Base-by-base conservation (phyloP, 2,329 filamentous ascomycete species). In the Colletotrichum trifolii region DNA sequence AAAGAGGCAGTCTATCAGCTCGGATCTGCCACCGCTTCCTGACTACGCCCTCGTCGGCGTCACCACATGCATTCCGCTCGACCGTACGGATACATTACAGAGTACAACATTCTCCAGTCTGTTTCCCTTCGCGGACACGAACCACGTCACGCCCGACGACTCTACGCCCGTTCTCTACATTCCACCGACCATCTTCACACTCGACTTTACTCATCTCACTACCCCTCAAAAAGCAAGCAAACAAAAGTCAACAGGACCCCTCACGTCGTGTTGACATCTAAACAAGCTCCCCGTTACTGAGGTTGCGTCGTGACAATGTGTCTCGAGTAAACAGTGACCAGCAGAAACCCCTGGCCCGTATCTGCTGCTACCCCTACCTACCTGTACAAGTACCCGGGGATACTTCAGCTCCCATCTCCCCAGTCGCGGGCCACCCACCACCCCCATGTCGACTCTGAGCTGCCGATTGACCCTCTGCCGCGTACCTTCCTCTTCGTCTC, bases 221-320 rank as follows among this genome's bases (percentile, higher is more conserved):
- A 25, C 25, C 25, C 25, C 25, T 25, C 25, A 25, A 25, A 25
- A 25, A 25, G 25, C 25, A 25, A 40, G 38, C 38, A 9, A 4
- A 40, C 38, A 9, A 4, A 40, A 40, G 13, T 13, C 38, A 40
- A 40, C n/a, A 46, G 43, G 43, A 25, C 25, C 25, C 25, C 25
- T 25, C 15, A 33, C 43, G 13, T 8, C 42, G 42, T 17, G 17
- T n/a, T 3, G 25, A 15, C n/a, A 9, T 25, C 43, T 2, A 15
- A 17, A 17, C n/a, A 15, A n/a, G 46, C 43, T 45, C 15, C 36
- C 15, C 55, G 55, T 58, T 58, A 39, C 55, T 58, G 25, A 49
- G 55, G 55, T 58, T 58, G 35, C 55, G 39, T 50, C 36, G 58
- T 66, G 53, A 66, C 62, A 66, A 49, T 66, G 63, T 66, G 58